Conservation (phyloP, 352 stramenopile species). For the Pythium folliculosum region DNA sequence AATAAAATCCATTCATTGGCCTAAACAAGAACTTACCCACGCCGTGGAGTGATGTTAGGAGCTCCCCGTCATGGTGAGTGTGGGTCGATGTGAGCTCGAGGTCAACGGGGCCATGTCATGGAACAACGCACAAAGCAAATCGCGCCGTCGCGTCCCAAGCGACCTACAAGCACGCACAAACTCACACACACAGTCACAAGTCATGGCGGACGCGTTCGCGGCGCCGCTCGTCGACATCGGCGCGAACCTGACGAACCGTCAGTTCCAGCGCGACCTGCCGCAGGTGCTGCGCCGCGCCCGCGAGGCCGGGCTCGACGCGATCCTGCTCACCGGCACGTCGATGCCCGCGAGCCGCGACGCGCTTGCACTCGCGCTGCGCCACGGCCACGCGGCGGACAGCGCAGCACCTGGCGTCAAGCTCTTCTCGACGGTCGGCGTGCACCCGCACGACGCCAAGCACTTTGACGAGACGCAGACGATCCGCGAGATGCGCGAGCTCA, state of each 20-base stretch:
- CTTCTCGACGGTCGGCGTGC: slow-evolving; percentile 91
- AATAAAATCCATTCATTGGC: neutral
- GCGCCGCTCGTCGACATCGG: slow-evolving; percentile 64
- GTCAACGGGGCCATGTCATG: too few relatives aligned
- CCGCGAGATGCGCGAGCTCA: slow-evolving; percentile 46
- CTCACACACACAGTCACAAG: neutral
- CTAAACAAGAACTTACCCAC: too few relatives aligned
- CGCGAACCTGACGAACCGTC: slow-evolving; percentile 63
- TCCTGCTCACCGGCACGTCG: slow-evolving; percentile 88
- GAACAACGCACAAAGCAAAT: neutral
- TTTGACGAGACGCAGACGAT: slow-evolving; percentile 49
- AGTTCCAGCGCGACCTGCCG: slow-evolving; percentile 84
- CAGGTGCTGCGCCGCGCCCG: slow-evolving; percentile 85
- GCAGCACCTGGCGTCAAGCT: slow-evolving; percentile 38
- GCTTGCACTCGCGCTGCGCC: slow-evolving; percentile 38
- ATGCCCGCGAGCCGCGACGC: slow-evolving; percentile 41
- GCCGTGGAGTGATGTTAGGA: too few relatives aligned
- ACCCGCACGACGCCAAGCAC: slow-evolving; percentile 92
- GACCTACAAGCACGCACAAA: neutral
- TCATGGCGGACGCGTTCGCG: slow-evolving; percentile 26
- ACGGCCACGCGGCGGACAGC: slow-evolving; percentile 3
- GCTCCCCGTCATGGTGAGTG: too few relatives aligned
- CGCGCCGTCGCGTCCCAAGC: too few relatives aligned
- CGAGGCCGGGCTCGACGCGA: slow-evolving; percentile 61
- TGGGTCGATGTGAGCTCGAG: too few relatives aligned